These are phyloP conservation scores for Monosporozyma unispora DNA, from an alignment of 805 yeast genomes.

Conservation along the genomic window DNA sequence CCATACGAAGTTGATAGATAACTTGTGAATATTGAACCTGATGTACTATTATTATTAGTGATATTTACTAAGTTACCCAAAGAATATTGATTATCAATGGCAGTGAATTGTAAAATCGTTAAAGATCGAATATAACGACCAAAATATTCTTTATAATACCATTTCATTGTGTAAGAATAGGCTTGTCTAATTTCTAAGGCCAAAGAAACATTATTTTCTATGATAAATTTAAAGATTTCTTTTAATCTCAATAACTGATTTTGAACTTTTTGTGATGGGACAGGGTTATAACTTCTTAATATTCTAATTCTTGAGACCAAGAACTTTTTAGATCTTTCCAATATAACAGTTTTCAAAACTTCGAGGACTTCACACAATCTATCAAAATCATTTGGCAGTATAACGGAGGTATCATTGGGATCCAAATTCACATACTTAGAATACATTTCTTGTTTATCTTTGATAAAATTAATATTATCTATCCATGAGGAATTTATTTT, in stretches of 20 bases:
- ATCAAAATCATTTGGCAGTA: slow-evolving; percentile 23
- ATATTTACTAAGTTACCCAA: slow-evolving; percentile 39
- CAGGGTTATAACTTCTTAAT: slow-evolving; percentile 51
- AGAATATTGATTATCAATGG: slow-evolving; percentile 47
- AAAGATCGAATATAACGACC: slow-evolving; percentile 66
- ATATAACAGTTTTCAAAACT: slow-evolving; percentile 48
- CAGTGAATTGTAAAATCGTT: slow-evolving; percentile 48
- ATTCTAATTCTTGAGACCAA: slow-evolving; percentile 55
- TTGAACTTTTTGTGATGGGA: slow-evolving; percentile 70
- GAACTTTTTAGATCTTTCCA: slow-evolving; percentile 69
- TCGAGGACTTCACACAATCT: slow-evolving; percentile 28
- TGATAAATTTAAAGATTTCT: slow-evolving; percentile 52
- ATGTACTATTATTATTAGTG: slow-evolving; percentile 10
- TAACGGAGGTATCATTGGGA: slow-evolving; percentile 1
- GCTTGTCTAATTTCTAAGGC: slow-evolving; percentile 72
- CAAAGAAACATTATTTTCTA: slow-evolving; percentile 45
- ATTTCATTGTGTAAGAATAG: slow-evolving; percentile 77
- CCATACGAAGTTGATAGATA: slow-evolving; percentile 19
- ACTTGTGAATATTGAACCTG: slow-evolving; percentile 22
- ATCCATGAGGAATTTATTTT: slow-evolving; percentile 53
- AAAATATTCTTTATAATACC: slow-evolving; percentile 83
- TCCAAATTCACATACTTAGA: slow-evolving; percentile 29
- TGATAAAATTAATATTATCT: slow-evolving; percentile 49
- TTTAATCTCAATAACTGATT: slow-evolving; percentile 51
- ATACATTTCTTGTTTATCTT: slow-evolving; percentile 51